phyloP scores from a whole-genome alignment of 495 filamentous ascomycete species.

The Penicillium bialowiezense region DNA sequence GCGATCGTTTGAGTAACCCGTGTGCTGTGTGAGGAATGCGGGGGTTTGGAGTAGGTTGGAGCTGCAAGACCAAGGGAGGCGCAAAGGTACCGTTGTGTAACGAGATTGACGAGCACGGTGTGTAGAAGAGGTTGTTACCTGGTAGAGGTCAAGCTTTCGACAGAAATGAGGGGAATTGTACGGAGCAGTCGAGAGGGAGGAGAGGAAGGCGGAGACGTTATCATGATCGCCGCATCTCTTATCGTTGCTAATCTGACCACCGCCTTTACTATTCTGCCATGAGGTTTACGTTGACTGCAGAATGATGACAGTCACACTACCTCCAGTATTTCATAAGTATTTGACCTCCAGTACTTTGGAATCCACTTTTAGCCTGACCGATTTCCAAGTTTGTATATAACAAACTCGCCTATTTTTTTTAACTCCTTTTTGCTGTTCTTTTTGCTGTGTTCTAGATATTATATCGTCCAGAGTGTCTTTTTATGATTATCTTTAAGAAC shows the following conservation, averaged over 20 bases:
- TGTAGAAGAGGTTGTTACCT: background rate
- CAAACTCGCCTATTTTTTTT: too few species aligned
- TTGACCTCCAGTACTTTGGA: too few species aligned
- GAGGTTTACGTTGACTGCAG: background rate
- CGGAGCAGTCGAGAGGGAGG: background rate
- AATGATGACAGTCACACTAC: too few species aligned
- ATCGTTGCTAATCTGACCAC: background rate
- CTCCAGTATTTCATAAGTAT: background rate
- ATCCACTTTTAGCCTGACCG: too few species aligned
- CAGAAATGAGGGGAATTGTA: background rate
- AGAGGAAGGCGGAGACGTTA: slow-evolving; percentile 7
- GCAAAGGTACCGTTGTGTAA: background rate
- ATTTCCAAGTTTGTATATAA: too few species aligned
- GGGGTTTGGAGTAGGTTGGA: slow-evolving; percentile 9
- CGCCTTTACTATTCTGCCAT: slow-evolving; percentile 4
- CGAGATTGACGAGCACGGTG: background rate
- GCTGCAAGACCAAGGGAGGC: background rate
- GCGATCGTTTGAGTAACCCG: background rate
- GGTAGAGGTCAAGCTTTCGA: background rate
- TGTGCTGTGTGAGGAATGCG: slow-evolving; percentile 4
- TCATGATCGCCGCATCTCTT: slow-evolving; percentile 4
- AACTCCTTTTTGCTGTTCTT: too few species aligned
- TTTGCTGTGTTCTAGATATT: too few species aligned
- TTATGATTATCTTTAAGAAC: too few species aligned
- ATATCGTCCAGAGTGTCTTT: too few species aligned